Percentiles rank a stretch among this genome's conserved stretches.
Conservation (phyloP, 805 yeast species). For the Jamesozyma spencerorum region DNA sequence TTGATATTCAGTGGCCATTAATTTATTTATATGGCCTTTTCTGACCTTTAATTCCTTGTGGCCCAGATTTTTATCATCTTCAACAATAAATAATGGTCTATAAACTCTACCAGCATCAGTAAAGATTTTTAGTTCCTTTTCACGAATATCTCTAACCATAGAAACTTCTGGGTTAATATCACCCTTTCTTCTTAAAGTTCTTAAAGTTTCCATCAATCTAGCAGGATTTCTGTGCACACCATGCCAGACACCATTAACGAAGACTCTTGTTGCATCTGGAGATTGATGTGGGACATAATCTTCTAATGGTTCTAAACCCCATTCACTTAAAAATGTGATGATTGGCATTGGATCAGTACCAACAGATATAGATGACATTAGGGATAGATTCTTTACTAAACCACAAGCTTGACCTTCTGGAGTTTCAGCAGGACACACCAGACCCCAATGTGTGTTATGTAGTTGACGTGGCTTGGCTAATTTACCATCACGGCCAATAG, state of each 20-base stretch:
- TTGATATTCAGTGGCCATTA: conserved; percentile 55
- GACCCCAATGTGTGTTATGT: conserved; percentile 99
- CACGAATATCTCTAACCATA: conserved; percentile 92
- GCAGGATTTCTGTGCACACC: conserved; percentile 97
- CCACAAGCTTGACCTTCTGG: conserved; percentile 99
- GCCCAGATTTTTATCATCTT: conserved; percentile 65
- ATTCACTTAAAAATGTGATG: conserved; percentile 84
- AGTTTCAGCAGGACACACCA: conserved; percentile 99
- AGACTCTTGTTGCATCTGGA: conserved; percentile 85
- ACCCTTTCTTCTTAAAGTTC: conserved; percentile 86
- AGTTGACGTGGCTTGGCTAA: conserved; percentile 97
- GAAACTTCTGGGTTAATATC: conserved; percentile 95
- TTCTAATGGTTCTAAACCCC: conserved; percentile 98
- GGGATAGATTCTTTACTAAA: conserved; percentile 86
- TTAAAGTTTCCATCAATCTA: conserved; percentile 81
- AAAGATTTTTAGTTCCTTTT: conserved; percentile 88
- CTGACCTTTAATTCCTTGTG: conserved; percentile 64
- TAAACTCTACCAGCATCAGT: conserved; percentile 98
- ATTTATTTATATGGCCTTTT: conserved; percentile 71
- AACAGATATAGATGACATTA: conserved; percentile 96
- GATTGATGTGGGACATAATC: conserved; percentile 90
- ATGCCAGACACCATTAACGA: conserved; percentile 98
- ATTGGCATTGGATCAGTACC: conserved; percentile 97
- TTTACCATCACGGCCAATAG: conserved; percentile 98
- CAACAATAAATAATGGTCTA: conserved; percentile 91